phyloP scores from a whole-genome alignment of 2,329 filamentous ascomycete species.

The Claviceps quebecensis region DNA sequence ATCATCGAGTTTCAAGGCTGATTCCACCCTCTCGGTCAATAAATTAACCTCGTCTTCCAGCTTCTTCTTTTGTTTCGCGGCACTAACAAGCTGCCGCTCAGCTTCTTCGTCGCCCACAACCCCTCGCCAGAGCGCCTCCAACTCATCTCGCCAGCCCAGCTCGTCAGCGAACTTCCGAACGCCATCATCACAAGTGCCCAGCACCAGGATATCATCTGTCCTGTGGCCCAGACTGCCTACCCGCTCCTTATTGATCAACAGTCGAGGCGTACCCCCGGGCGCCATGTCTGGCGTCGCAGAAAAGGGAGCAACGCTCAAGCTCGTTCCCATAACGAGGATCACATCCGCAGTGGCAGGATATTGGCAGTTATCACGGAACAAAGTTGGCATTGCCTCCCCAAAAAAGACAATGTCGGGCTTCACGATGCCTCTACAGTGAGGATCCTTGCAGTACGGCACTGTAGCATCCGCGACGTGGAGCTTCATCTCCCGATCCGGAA shows the following conservation, averaged over 20 bases:
- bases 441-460: constrained; percentile 53
- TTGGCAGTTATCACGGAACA: constrained; percentile 21
- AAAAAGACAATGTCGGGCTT: constrained; percentile 97
- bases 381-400: constrained; percentile 48
- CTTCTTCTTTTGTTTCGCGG: constrained; percentile 17
- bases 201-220: constrained; percentile 68
- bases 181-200: constrained; percentile 74
- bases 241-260: constrained; percentile 76
- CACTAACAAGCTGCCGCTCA: constrained; percentile 27
- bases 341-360: constrained; percentile 55
- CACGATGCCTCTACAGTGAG: constrained; percentile 60
- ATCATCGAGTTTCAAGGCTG: constrained; percentile 19
- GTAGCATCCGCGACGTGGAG: constrained; percentile 49
- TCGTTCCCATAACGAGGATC: constrained; percentile 78
- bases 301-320: constrained; percentile 78
- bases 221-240: constrained; percentile 68
- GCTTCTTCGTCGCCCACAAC: constrained; percentile 50
- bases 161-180: constrained; percentile 65
- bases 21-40: constrained; percentile 22
- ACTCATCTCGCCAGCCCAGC: constrained; percentile 73
- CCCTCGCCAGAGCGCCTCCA: constrained; percentile 60
- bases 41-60: constrained; percentile 31
- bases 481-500: constrained; percentile 61
- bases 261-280: constrained; percentile 48
- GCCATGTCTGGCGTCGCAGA: constrained; percentile 60